Percentiles rank a stretch among this genome's conserved stretches.
phyloP scores from a whole-genome alignment of 2,329 filamentous ascomycete genomes.

The Penicillium sp. region DNA sequence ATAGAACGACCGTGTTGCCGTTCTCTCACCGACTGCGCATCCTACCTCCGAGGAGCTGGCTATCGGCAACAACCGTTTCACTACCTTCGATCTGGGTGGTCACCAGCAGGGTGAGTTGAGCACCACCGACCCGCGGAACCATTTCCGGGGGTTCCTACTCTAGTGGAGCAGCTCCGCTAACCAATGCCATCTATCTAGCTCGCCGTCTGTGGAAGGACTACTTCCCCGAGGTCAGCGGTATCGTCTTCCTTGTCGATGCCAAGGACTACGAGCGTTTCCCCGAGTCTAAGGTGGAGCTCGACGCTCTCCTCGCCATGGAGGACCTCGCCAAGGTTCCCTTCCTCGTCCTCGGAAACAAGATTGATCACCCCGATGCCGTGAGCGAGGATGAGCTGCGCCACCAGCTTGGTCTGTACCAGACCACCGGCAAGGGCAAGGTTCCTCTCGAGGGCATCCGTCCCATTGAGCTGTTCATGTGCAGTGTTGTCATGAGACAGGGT shows the following conservation, averaged over 20 bases:
- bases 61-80: conserved; percentile 92
- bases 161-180: not conserved
- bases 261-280: conserved; percentile 93
- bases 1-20: conserved; percentile 88
- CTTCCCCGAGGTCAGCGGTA: conserved; percentile 93
- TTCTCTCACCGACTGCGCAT: conserved; percentile 86
- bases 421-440: conserved; percentile 93
- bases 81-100: conserved; percentile 89
- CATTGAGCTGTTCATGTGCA: conserved; percentile 99
- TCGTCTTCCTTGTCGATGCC: conserved; percentile 96
- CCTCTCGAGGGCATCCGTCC: conserved; percentile 88
- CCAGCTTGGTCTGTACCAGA: conserved; percentile 91
- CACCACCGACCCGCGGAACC: not conserved
- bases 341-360: conserved; percentile 97
- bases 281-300: conserved; percentile 96
- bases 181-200: conserved; percentile 51
- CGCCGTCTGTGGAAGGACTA: conserved; percentile 96
- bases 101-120: conserved; percentile 76
- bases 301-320: conserved; percentile 94
- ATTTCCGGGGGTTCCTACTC: not conserved
- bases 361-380: conserved; percentile 94
- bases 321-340: conserved; percentile 95
- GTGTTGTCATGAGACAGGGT: conserved; percentile 96
- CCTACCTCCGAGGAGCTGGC: conserved; percentile 90
- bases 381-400: conserved; percentile 94